Base-by-base conservation (phyloP, 257 asterid species). In the Solanum okadae region DNA sequence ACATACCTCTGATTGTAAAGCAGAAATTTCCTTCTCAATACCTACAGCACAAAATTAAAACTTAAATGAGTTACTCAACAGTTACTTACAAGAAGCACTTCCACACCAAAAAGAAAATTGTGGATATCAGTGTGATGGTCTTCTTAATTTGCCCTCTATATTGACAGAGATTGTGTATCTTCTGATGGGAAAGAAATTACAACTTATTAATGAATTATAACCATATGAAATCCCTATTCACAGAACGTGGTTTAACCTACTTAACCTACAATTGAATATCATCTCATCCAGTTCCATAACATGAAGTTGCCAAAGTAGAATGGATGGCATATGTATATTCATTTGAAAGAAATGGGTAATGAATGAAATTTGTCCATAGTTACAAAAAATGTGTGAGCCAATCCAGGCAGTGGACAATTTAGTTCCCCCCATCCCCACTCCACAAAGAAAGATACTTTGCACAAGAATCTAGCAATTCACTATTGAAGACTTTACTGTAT, bases 1-100 rank as follows among this genome's bases (percentile, higher is more conserved):
- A 79, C 88, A 76, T 91, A 96, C 99, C 98, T 96, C 98, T 72
- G 89, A 90, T 83, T 96, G 96, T 92, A 96, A 89, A 46, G 94
- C 88, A 56, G 90, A 56, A 88, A 96, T 95, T 92, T 96, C 99
- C 91, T 90, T 94, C 90, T 96, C 99, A 77, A 96, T 83, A 79
- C 99, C 98, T 96, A 89, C 88, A 89, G 49, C 73, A 86, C 83
- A 75, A 88, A 42, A 38, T 87, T 72, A 88, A 10, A 68, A 86
- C 84, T 61, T n/a, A 70, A 56, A 68, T 70, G 2, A 1, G 2
- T 56, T 18, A 86, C 38, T 63, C 31, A 12, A 33, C 14, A 34
- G 59, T 27, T 65, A 40, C 44, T 71, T 22, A 31, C 35, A 85
- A 37, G 25, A 71, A 27, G 52, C 40, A 63, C 5, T 23, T 12